Percentiles rank a stretch among this genome's conserved stretches.
Evolutionary conservation across 2,329 filamentous ascomycete species (phyloP).

Genomic region (Diaporthe velutina): DNA sequence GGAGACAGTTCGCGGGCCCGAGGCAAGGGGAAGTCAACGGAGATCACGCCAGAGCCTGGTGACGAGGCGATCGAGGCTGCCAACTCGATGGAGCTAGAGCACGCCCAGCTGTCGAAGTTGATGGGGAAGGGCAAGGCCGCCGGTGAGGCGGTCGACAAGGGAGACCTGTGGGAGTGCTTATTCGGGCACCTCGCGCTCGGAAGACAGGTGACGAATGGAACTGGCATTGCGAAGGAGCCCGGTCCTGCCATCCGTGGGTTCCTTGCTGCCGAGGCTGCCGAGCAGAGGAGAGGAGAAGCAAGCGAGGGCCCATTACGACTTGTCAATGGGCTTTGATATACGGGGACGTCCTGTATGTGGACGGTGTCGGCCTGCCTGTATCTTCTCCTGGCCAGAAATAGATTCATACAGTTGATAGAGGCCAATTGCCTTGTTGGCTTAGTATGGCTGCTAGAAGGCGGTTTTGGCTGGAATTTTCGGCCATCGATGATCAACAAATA

Average conservation of each 20-base stretch:
- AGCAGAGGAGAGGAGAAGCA: slow-evolving; percentile 47
- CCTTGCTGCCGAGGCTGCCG: slow-evolving; percentile 60
- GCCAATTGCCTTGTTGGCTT: neutral
- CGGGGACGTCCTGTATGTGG: no score
- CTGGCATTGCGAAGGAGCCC: slow-evolving; percentile 7
- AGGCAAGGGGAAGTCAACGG: slow-evolving; percentile 48
- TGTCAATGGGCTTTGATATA: slow-evolving; percentile 16
- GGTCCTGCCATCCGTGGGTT: slow-evolving; percentile 49
- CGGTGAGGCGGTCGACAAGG: slow-evolving; percentile 83
- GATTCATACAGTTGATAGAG: neutral
- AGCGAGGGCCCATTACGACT: neutral
- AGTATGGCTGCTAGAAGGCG: neutral
- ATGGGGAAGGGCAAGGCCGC: slow-evolving; percentile 77
- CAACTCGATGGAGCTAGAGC: slow-evolving; percentile 86
- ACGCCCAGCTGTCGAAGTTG: slow-evolving; percentile 76
- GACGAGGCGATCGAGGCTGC: slow-evolving; percentile 81
- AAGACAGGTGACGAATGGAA: slow-evolving; percentile 31
- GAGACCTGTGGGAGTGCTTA: slow-evolving; percentile 89
- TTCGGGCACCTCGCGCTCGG: slow-evolving; percentile 71
- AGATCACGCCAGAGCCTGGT: slow-evolving; percentile 55
- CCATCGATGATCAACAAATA: neutral
- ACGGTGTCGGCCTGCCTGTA: neutral
- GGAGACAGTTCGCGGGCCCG: slow-evolving; percentile 47
- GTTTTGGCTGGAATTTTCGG: neutral
- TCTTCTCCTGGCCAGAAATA: neutral